Percentiles rank a stretch among this genome's conserved stretches.
Conservation (phyloP, 2,329 filamentous ascomycete genomes). For the Fusarium guadeloupense region DNA sequence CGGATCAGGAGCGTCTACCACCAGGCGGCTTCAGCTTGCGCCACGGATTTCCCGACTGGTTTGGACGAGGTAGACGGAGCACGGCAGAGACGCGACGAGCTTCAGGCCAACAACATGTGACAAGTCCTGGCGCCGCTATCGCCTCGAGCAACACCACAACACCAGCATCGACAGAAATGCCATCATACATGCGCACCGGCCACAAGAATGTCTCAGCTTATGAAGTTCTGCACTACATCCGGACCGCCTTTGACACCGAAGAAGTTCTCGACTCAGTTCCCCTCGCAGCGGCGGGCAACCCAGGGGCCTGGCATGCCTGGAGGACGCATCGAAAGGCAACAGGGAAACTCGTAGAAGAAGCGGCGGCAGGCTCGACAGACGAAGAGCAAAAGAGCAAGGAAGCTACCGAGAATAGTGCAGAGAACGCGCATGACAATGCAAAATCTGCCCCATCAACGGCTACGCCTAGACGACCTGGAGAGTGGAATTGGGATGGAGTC, state of each 20-base stretch:
- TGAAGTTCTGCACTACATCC: constrained; percentile 81
- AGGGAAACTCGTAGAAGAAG: constrained; percentile 41
- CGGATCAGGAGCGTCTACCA: constrained; percentile 82
- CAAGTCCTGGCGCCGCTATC: constrained; percentile 39
- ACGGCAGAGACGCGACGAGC: constrained; percentile 51
- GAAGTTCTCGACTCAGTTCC: constrained; percentile 80
- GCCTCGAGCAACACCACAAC: constrained; percentile 41
- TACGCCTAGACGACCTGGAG: constrained; percentile 63
- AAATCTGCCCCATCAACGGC: constrained; percentile 9
- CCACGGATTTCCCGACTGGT: constrained; percentile 93
- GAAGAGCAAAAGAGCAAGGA: background rate
- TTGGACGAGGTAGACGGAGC: constrained; percentile 66
- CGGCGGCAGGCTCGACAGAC: background rate
- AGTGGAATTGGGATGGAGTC: constrained; percentile 98
- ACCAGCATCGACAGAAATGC: constrained; percentile 45
- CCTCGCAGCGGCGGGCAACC: constrained; percentile 84
- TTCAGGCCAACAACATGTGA: constrained; percentile 52
- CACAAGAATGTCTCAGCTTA: constrained; percentile 64
- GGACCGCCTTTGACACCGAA: constrained; percentile 82
- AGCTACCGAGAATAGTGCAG: background rate
- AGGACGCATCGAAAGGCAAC: constrained; percentile 67
- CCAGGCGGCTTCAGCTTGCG: constrained; percentile 90
- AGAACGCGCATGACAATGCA: constrained; percentile 23
- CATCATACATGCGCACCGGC: constrained; percentile 54
- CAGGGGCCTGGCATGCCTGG: constrained; percentile 96